phyloP scores from a whole-genome alignment of 169 alveolate genomes.

The Plasmodium gonderi region DNA sequence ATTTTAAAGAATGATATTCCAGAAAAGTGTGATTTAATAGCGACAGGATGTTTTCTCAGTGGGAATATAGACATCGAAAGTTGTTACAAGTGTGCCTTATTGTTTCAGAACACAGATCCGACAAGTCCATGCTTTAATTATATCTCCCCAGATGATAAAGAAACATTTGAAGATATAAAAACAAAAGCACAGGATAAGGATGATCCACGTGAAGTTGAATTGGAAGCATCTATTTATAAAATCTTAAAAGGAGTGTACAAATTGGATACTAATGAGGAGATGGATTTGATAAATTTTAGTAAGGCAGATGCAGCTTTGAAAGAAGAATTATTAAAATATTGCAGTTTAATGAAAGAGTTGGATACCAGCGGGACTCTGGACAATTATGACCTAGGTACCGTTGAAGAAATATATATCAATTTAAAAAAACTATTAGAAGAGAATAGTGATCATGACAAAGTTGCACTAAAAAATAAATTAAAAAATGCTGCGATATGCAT shows the following conservation, averaged over 20 bases:
- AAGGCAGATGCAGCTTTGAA: neutral
- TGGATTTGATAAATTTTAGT: neutral
- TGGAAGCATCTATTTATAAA: neutral
- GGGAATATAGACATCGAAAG: neutral
- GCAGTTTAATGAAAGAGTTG: neutral
- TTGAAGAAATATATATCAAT: neutral
- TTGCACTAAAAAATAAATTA: neutral
- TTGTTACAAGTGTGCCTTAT: neutral
- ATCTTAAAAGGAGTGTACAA: neutral
- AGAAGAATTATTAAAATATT: neutral
- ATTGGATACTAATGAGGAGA: neutral
- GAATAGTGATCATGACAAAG: neutral
- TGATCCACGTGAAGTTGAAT: neutral
- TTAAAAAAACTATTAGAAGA: neutral
- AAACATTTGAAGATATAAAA: neutral
- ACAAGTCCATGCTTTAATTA: neutral
- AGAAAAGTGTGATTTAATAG: neutral
- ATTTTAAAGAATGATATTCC: neutral
- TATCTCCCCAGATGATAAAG: neutral
- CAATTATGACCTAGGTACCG: neutral
- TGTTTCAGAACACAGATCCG: neutral
- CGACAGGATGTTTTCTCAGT: neutral
- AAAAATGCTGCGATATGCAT: conserved; percentile 13
- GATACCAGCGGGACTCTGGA: conserved; percentile 17
- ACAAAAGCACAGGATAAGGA: neutral